Base-by-base conservation (phyloP, 2,329 filamentous ascomycete species). In the Xylaria sp. region DNA sequence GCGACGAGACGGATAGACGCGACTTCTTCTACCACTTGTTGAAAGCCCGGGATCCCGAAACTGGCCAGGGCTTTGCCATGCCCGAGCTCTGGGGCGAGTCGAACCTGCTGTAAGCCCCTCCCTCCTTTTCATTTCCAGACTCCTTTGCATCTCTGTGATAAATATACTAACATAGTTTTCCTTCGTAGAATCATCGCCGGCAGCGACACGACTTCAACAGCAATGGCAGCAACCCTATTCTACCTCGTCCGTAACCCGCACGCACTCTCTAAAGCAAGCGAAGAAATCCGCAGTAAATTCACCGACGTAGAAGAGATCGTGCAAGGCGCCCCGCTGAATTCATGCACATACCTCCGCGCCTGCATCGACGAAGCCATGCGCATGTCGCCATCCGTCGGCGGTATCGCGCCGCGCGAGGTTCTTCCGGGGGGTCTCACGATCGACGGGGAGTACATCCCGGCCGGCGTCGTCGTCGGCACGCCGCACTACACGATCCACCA, bases 21-120 rank as follows among this genome's bases (percentile, higher is more conserved):
- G 90, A 92, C 73, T 92, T 92, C 79, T 92, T 92, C 78, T 88
- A 91, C 76, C 88, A 92, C 74, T 82, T 92, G 11, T 83, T 92
- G 63, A 88, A 88, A 71, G 89, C 89, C 7, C 84, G 85, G 40
- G 89, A 92, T 67, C 88, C 89, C 12, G 88, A 91, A 72, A 91
- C 89, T 0, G 89, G 89, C 55, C 81, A 84, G 60, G 87, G 87
- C 1, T 89, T 91, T 71, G 83, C 81, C 42, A 88, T 82, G 2
- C 83, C 84, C 0, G 89, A 91, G 71, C 83, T 92, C 23, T 90
- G 88, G 87, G 87, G 83, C 52, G 89, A 91, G 73, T 89, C 88
- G 8, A 90, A 91, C 72, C 77, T 90, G 17, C 82, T 92, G 78
- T 85, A 71, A 75, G 82, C 74, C 1, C n/a, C 3, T 33, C 52